Conservation (phyloP, 148 eudicot genomes). For the Fallopia convolvulus region DNA sequence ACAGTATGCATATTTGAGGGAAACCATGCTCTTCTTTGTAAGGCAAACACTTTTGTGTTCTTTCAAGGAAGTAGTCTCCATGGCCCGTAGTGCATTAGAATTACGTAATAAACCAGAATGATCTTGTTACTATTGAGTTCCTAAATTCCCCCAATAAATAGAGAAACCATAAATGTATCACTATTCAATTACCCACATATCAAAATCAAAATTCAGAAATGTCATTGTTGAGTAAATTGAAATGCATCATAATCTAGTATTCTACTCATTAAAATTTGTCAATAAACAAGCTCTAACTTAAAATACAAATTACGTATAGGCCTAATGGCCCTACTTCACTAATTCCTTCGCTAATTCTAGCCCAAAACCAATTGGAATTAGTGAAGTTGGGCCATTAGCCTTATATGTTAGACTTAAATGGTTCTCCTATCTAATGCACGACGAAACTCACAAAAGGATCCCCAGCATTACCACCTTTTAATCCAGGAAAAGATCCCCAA, state of each 20-base stretch:
- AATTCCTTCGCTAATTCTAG: background rate
- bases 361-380: background rate
- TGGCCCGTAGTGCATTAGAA: background rate
- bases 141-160: background rate
- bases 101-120: background rate
- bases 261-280: background rate
- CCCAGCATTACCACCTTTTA: background rate
- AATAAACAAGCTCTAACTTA: background rate
- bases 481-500: background rate
- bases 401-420: background rate
- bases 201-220: background rate
- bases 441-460: background rate
- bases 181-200: background rate
- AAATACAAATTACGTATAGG: background rate
- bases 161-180: background rate
- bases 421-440: background rate
- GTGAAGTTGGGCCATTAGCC: background rate
- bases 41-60: background rate
- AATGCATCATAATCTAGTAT: background rate
- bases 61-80: background rate
- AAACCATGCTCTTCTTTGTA: background rate
- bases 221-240: background rate
- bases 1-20: background rate
- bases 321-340: too few species aligned
- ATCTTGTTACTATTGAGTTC: background rate